A percentile compares a stretch with the other conserved stretches of the same genome.
Evolutionary conservation across 116 monocot genomes (phyloP).

Genomic region (Cymodocea nodosa): DNA sequence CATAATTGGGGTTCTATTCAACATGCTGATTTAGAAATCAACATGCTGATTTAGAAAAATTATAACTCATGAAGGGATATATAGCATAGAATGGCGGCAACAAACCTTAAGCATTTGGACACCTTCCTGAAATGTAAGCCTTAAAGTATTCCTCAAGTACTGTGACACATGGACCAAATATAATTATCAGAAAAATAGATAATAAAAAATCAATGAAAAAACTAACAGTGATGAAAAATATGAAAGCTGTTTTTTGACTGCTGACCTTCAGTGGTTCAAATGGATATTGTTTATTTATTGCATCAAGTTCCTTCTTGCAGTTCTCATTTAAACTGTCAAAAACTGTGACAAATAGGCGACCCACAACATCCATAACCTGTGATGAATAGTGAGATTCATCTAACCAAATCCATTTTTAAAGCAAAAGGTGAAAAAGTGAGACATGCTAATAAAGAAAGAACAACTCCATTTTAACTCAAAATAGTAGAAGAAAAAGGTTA

Average conservation of each 20-base stretch:
- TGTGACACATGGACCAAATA: slow-evolving; percentile 10
- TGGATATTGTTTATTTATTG: slow-evolving; percentile 66
- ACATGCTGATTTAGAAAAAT: too few relatives aligned
- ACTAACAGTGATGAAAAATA: not conserved
- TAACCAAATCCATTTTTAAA: not conserved
- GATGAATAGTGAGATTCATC: not conserved
- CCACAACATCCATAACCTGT: slow-evolving; percentile 92
- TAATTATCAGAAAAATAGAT: not conserved
- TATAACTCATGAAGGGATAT: too few relatives aligned
- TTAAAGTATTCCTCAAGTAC: slow-evolving; percentile 72
- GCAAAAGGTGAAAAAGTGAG: not conserved
- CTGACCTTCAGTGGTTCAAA: slow-evolving; percentile 81
- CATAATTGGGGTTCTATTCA: too few relatives aligned
- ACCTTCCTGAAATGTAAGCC: slow-evolving; percentile 75
- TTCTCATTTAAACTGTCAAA: slow-evolving; percentile 83
- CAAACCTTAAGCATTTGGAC: slow-evolving; percentile 86
- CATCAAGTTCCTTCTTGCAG: slow-evolving; percentile 68
- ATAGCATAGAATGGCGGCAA: too few relatives aligned
- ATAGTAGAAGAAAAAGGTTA: not conserved
- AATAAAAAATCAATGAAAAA: not conserved
- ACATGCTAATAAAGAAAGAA: not conserved
- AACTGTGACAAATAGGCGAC: slow-evolving; percentile 62
- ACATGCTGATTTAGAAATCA: too few relatives aligned
- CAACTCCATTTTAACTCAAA: too few relatives aligned
- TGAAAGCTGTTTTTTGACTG: not conserved